Evolutionary conservation across 495 filamentous ascomycete genomes (phyloP), one percentile per base, ranked within the genome.

Genomic region (Podospora bellae-mahoneyi): DNA sequence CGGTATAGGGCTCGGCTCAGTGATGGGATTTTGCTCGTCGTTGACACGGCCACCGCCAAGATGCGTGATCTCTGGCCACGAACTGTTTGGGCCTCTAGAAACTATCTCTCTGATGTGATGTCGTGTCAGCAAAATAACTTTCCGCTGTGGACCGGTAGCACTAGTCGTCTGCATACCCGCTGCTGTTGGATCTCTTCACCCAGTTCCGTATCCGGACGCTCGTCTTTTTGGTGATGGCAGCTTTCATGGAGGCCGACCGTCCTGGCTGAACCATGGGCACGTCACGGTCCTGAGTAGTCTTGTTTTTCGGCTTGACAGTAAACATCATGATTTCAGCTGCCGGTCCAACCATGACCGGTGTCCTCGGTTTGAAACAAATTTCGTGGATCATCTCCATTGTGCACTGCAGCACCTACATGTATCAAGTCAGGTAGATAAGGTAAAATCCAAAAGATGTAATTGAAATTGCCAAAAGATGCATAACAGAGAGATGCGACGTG

Each of bases 11-110:
- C 23, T 58, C 15, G 60, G 55, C 4, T 32, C 26, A 48, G 39
- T 13, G 39, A 48, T 58, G 27, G 58, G 20, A 16, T 16, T 10
- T n/a, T 64, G 53, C 4, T 64, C 55, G 10, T 66, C 44, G 4
- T 68, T 74, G 4, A 78, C 66, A 20, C 75, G 74, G 16, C 69
- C 69, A 34, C 78, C 78, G 2, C 78, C 77, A 3, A 79, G 70
- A 64, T 80, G 77, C 32, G 71, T 69, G 58, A 80, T 80, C 28
- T 75, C 65, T 23, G 69, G 62, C 20, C 32, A 27, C 5, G 65
- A 10, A 27, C 60, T 62, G 7, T 60, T 61, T 10, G 65, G 23
- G 0, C 34, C 20, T 27, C 16, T 19, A 23, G 56, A 48, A 10
- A 3, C 15, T 5, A 6, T 19, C 30, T 15, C 20, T 30, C n/a